Evolutionary conservation across 2,329 filamentous ascomycete genomes (phyloP).

Genomic region (Pyricularia pennisetigena): DNA sequence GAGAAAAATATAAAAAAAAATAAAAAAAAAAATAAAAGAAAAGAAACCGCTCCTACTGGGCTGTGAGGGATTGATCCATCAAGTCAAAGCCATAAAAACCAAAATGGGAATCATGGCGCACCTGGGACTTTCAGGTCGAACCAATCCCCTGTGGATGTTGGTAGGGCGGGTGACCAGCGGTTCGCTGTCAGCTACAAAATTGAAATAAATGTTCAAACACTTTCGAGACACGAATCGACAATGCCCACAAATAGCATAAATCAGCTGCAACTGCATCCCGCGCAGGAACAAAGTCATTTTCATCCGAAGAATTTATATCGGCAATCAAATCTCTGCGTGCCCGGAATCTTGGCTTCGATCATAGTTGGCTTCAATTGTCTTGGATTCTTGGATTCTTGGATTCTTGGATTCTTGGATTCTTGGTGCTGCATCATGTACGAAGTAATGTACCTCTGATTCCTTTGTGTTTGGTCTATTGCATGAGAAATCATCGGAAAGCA

Average conservation of each 20-base stretch:
- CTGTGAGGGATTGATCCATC: neutral
- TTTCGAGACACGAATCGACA: conserved; percentile 11
- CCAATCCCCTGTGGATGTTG: neutral
- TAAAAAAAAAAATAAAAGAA: no score
- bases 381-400: neutral
- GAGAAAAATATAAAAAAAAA: no score
- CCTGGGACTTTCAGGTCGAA: neutral
- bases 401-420: neutral
- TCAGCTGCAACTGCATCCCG: neutral
- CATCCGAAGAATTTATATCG: conserved; percentile 1
- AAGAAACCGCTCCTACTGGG: no score
- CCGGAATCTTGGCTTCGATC: conserved; percentile 1
- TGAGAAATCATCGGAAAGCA: neutral
- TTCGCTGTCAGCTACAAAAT: neutral
- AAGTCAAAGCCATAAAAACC: neutral
- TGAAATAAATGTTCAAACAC: conserved; percentile 10
- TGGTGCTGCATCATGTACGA: conserved; percentile 1
- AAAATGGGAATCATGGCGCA: neutral
- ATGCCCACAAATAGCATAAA: conserved; percentile 7
- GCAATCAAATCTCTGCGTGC: neutral
- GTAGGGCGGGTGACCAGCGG: neutral
- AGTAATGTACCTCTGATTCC: neutral
- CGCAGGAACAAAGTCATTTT: neutral
- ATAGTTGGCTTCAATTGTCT: conserved; percentile 8
- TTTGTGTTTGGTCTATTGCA: neutral